Evolutionary conservation across 2,329 filamentous ascomycete species (phyloP).

Genomic region (Epichloe sp.): DNA sequence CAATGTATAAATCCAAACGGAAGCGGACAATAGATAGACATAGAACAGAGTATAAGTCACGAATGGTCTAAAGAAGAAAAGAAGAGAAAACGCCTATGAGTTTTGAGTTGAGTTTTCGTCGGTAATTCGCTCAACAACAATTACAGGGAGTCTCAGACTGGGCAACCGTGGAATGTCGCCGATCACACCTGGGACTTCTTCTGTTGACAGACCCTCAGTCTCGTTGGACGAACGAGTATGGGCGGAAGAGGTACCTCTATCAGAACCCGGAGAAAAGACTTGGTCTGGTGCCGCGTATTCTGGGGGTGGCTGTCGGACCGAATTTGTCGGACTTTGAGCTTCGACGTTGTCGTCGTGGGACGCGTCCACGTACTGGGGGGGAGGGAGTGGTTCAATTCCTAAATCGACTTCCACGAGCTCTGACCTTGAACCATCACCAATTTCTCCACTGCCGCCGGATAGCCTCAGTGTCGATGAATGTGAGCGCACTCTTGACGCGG

Average conservation of each 20-base stretch:
- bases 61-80: too few relatives aligned
- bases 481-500: conserved; percentile 29
- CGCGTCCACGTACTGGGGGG: conserved; percentile 38
- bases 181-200: background rate
- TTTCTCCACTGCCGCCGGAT: conserved; percentile 14
- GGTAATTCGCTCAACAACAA: background rate
- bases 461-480: conserved; percentile 27
- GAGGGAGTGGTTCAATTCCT: conserved; percentile 33
- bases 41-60: too few relatives aligned
- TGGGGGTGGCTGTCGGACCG: conserved; percentile 37
- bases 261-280: background rate
- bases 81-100: background rate
- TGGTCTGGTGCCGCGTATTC: conserved; percentile 23
- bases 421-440: conserved; percentile 35
- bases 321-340: conserved; percentile 4
- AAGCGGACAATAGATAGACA: too few relatives aligned
- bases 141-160: background rate
- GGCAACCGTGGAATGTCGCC: background rate
- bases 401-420: conserved; percentile 40
- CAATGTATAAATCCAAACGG: too few relatives aligned
- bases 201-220: background rate
- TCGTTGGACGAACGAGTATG: background rate
- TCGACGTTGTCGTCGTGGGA: conserved; percentile 26
- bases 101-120: background rate
- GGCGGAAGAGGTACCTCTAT: background rate